phyloP scores from a whole-genome alignment of 495 filamentous ascomycete genomes.

The Podospora pseudocomata region DNA sequence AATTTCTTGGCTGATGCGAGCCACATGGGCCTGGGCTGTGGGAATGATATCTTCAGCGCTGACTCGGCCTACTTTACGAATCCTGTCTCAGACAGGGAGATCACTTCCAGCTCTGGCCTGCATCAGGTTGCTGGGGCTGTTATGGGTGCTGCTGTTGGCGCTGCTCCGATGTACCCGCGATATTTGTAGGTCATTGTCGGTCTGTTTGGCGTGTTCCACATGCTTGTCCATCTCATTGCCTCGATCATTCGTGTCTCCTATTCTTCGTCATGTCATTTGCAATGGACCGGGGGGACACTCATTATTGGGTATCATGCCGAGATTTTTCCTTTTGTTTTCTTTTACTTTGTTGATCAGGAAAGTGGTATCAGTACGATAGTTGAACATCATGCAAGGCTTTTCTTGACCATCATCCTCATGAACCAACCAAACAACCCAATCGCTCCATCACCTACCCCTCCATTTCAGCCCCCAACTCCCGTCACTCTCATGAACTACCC shows the following conservation, averaged over 20 bases:
- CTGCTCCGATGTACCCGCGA: not conserved
- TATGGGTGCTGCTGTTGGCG: not conserved
- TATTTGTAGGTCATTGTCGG: not conserved
- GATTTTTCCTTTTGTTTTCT: not conserved
- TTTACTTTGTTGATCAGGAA: not conserved
- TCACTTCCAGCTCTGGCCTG: not conserved
- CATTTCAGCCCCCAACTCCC: not conserved
- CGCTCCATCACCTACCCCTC: not conserved
- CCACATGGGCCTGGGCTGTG: not conserved
- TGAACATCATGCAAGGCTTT: not conserved
- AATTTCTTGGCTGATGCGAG: not conserved
- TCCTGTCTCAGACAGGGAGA: not conserved
- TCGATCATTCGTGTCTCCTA: not conserved
- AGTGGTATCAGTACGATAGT: not conserved
- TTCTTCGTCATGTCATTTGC: not conserved
- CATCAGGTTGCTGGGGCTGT: not conserved
- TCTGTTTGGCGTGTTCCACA: not conserved
- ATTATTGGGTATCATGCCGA: not conserved
- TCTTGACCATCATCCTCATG: conserved; percentile 1
- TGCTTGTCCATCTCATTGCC: not conserved
- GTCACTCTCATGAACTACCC: not conserved
- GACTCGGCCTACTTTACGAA: conserved; percentile 16
- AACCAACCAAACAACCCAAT: conserved; percentile 6
- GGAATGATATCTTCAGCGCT: not conserved
- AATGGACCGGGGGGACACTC: not conserved